phyloP scores from a whole-genome alignment of 2,329 filamentous ascomycete genomes.

The Teratosphaeria epicoccoides region DNA sequence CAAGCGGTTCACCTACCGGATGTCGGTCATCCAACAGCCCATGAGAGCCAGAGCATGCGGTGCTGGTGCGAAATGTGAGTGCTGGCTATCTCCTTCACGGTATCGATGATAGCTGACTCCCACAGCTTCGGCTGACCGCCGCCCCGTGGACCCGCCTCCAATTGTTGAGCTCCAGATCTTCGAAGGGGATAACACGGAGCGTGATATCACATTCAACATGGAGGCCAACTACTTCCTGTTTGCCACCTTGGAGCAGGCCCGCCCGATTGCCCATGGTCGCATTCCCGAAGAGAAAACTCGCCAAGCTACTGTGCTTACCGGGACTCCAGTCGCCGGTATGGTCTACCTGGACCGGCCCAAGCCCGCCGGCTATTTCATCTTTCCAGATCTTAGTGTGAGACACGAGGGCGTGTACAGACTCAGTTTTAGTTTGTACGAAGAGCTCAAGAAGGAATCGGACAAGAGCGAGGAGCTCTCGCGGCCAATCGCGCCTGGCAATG shows the following conservation, averaged over 20 bases:
- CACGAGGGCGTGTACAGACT: slow-evolving; percentile 91
- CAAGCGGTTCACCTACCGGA: slow-evolving; percentile 65
- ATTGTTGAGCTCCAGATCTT: slow-evolving; percentile 85
- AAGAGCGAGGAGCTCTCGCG: slow-evolving; percentile 30
- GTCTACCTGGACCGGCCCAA: slow-evolving; percentile 83
- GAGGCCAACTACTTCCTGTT: slow-evolving; percentile 98
- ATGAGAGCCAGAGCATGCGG: slow-evolving; percentile 91
- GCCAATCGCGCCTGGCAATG: slow-evolving; percentile 35
- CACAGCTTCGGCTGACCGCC: slow-evolving; percentile 70
- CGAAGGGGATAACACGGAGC: slow-evolving; percentile 48
- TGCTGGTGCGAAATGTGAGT: slow-evolving; percentile 84
- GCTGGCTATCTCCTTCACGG: neutral
- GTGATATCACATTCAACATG: slow-evolving; percentile 70
- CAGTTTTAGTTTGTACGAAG: slow-evolving; percentile 86
- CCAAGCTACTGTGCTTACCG: slow-evolving; percentile 75
- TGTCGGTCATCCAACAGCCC: slow-evolving; percentile 86
- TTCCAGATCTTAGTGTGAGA: slow-evolving; percentile 88
- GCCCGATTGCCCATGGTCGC: slow-evolving; percentile 67
- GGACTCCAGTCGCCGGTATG: slow-evolving; percentile 90
- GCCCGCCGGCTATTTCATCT: slow-evolving; percentile 85
- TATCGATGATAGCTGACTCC: slow-evolving; percentile 10
- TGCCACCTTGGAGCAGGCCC: slow-evolving; percentile 77
- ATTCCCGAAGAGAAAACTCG: slow-evolving; percentile 54
- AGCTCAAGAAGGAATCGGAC: slow-evolving; percentile 79
- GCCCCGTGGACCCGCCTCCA: slow-evolving; percentile 86